Percentiles rank a stretch among this genome's conserved stretches.
Evolutionary conservation across 179 eudicot species (phyloP).

Genomic region (Beta macrorhiza): DNA sequence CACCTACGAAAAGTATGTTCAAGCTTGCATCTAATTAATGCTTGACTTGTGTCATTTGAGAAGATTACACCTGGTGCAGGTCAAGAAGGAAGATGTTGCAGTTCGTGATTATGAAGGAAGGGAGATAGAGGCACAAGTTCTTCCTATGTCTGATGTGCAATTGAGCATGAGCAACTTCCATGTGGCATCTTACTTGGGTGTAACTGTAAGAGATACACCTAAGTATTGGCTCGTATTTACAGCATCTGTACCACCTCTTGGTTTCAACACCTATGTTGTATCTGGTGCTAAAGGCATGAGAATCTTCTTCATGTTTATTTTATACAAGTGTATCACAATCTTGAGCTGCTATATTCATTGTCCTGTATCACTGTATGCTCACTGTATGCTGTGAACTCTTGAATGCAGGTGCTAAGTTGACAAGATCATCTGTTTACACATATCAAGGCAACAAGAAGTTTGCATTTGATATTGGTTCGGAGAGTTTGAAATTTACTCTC

Average conservation of each 20-base stretch:
- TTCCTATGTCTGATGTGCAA: slow-evolving; percentile 65
- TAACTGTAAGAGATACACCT: slow-evolving; percentile 44
- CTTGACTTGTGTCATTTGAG: slow-evolving; percentile 17
- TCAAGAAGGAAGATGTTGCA: slow-evolving; percentile 46
- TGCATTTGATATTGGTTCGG: slow-evolving; percentile 68
- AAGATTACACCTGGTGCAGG: slow-evolving; percentile 46
- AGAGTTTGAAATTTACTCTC: slow-evolving; percentile 63
- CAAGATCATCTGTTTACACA: slow-evolving; percentile 36
- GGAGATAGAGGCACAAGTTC: slow-evolving; percentile 74
- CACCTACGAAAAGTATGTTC: not conserved
- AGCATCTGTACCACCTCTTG: slow-evolving; percentile 89
- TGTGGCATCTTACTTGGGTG: slow-evolving; percentile 62
- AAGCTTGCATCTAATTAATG: not conserved
- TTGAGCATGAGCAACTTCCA: slow-evolving; percentile 57
- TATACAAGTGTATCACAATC: slow-evolving; percentile 6
- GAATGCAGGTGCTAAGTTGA: slow-evolving; percentile 53
- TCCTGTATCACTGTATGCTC: no score
- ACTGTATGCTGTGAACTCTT: slow-evolving; percentile 7
- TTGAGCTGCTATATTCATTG: slow-evolving; percentile 7
- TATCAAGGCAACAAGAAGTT: slow-evolving; percentile 37
- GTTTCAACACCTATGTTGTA: slow-evolving; percentile 77
- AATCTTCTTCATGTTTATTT: slow-evolving; percentile 11
- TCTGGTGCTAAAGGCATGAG: slow-evolving; percentile 55
- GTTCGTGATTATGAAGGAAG: slow-evolving; percentile 78
- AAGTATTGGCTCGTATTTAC: slow-evolving; percentile 87